Conservation (phyloP, 202 grass and related monocot species). For the Hordeum pubiflorum region DNA sequence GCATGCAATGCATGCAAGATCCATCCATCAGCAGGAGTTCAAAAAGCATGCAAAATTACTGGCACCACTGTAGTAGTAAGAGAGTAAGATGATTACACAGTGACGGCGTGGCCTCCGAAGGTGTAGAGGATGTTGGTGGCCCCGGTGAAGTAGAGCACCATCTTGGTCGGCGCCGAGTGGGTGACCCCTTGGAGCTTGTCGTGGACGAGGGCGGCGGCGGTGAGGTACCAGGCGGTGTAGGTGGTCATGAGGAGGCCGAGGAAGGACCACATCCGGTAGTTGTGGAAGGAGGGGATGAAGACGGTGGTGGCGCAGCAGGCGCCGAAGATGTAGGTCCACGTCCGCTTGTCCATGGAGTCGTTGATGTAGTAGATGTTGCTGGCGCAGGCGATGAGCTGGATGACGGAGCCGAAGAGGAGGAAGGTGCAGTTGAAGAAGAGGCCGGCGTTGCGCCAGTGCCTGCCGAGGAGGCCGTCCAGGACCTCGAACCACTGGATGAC, state of each 20-base stretch:
- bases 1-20: neutral
- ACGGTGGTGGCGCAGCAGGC: slow-evolving; percentile 96
- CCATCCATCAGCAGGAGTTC: neutral
- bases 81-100: slow-evolving; percentile 43
- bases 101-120: slow-evolving; percentile 96
- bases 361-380: slow-evolving; percentile 99
- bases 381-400: slow-evolving; percentile 94
- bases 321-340: slow-evolving; percentile 98
- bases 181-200: slow-evolving; percentile 66
- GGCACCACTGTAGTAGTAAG: no score
- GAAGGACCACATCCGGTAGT: slow-evolving; percentile 96
- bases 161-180: slow-evolving; percentile 66
- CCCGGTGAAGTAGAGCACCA: slow-evolving; percentile 94
- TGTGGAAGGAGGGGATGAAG: slow-evolving; percentile 96
- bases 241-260: slow-evolving; percentile 88
- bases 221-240: slow-evolving; percentile 90
- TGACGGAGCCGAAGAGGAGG: slow-evolving; percentile 97
- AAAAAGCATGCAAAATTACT: neutral
- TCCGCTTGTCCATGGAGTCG: slow-evolving; percentile 87
- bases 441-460: slow-evolving; percentile 79
- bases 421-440: slow-evolving; percentile 98
- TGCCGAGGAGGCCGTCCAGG: slow-evolving; percentile 72
- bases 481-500: slow-evolving; percentile 99
- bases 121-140: slow-evolving; percentile 99
- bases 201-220: slow-evolving; percentile 54